These are phyloP conservation scores for Diutina siamensis DNA, from an alignment of 1,139 yeast genomes.

Conservation along the genomic window DNA sequence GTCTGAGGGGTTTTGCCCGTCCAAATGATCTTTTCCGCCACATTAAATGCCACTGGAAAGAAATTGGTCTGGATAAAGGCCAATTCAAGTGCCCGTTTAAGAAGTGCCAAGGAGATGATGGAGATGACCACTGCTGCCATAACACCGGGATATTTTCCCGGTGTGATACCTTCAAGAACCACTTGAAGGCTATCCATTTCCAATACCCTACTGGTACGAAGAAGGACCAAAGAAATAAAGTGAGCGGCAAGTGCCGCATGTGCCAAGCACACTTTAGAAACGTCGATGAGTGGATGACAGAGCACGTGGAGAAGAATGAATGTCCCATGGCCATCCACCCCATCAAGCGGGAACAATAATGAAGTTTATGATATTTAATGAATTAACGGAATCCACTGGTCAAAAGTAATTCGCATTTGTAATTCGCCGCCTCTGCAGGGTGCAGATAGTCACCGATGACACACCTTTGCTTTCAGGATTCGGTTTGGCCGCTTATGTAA, in stretches of 20 bases:
- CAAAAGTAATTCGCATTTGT: too few species aligned
- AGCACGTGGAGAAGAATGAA: constrained; percentile 52
- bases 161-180: constrained; percentile 88
- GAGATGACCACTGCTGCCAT: constrained; percentile 48
- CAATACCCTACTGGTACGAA: constrained; percentile 82
- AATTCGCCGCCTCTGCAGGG: too few species aligned
- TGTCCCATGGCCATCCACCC: constrained; percentile 22
- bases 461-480: too few species aligned
- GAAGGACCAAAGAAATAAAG: constrained; percentile 60
- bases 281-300: constrained; percentile 70
- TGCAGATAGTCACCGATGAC: too few species aligned
- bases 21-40: constrained; percentile 81
- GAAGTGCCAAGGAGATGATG: constrained; percentile 9
- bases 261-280: constrained; percentile 54
- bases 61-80: constrained; percentile 40
- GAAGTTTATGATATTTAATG: not conserved
- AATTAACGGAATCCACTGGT: not conserved
- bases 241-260: constrained; percentile 64
- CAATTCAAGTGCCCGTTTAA: constrained; percentile 38
- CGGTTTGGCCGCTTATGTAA: too few species aligned
- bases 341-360: not conserved
- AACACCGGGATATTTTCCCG: constrained; percentile 75
- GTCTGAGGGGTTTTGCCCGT: constrained; percentile 79
- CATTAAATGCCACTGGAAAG: constrained; percentile 73
- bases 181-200: constrained; percentile 80